Conservation (phyloP, 441 rosid species). For the Iberis amara region DNA sequence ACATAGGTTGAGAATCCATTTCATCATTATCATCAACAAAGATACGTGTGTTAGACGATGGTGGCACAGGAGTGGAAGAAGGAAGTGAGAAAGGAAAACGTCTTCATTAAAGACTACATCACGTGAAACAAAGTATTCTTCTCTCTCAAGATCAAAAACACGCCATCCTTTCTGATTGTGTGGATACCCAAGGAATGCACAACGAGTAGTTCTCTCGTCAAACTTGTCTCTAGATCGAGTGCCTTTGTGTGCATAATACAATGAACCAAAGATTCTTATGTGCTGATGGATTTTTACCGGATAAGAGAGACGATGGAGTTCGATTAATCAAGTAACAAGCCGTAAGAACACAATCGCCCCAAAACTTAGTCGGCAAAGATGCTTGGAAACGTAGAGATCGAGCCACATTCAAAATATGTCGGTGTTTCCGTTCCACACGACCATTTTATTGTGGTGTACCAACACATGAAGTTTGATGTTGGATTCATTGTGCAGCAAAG, state of each 20-base stretch:
- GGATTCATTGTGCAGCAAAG: not conserved
- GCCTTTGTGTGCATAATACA: not conserved
- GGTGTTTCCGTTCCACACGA: not conserved
- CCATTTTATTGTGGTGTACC: not conserved
- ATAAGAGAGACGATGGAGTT: not conserved
- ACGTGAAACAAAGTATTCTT: too few relatives aligned
- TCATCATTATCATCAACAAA: too few relatives aligned
- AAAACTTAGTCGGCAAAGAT: not conserved
- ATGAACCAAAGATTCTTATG: not conserved
- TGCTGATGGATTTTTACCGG: not conserved
- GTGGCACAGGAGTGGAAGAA: too few relatives aligned
- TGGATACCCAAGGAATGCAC: too few relatives aligned
- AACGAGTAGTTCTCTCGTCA: too few relatives aligned
- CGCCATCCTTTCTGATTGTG: too few relatives aligned
- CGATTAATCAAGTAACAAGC: not conserved
- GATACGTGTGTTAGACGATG: too few relatives aligned
- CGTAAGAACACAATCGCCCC: not conserved
- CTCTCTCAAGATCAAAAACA: too few relatives aligned
- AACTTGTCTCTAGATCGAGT: not conserved
- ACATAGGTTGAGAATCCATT: too few relatives aligned
- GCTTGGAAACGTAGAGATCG: not conserved
- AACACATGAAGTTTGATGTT: not conserved
- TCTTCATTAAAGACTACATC: too few relatives aligned
- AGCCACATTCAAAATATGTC: not conserved
- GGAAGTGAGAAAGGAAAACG: too few relatives aligned